Evolutionary conservation across 1,284 basidiomycete genomes (phyloP).

Genomic region (Golubevia sp.): DNA sequence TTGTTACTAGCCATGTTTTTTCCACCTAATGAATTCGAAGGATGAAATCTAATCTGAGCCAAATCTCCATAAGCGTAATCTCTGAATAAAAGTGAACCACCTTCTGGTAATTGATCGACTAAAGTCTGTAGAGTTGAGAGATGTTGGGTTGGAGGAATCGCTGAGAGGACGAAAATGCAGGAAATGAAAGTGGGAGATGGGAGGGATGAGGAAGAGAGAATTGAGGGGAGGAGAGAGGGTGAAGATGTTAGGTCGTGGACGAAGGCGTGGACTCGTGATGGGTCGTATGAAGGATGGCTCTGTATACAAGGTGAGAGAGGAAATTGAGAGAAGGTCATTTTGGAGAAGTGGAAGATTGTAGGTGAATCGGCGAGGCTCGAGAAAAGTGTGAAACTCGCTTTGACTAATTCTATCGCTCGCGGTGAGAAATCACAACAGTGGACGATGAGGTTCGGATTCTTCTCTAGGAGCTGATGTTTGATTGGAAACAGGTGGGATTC

Average conservation of each 20-base stretch:
- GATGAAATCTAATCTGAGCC: conserved; percentile 61
- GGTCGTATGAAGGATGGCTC: conserved; percentile 35
- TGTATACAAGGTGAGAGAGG: neutral
- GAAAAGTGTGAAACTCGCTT: conserved; percentile 15
- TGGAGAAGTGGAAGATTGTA: conserved; percentile 22
- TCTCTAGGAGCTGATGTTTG: conserved; percentile 16
- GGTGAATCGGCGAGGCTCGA: conserved; percentile 15
- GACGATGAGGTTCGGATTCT: conserved; percentile 28
- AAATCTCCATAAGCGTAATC: conserved; percentile 62
- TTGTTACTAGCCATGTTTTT: conserved; percentile 17
- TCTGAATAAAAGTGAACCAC: conserved; percentile 52
- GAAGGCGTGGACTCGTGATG: conserved; percentile 52
- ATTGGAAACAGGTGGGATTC: no score
- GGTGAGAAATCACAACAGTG: conserved; percentile 59
- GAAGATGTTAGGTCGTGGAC: conserved; percentile 49
- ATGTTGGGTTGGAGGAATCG: conserved; percentile 58
- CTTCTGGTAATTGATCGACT: conserved; percentile 24
- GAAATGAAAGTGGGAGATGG: conserved; percentile 36
- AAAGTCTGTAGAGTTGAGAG: conserved; percentile 24
- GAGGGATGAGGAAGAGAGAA: neutral
- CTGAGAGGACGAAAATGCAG: conserved; percentile 60
- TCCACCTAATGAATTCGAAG: conserved; percentile 20
- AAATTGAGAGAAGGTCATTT: conserved; percentile 9
- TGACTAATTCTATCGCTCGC: conserved; percentile 50
- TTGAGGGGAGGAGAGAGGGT: neutral